Evolutionary conservation across 139 green algal genomes (phyloP).

Genomic region (Choricystis sp.): DNA sequence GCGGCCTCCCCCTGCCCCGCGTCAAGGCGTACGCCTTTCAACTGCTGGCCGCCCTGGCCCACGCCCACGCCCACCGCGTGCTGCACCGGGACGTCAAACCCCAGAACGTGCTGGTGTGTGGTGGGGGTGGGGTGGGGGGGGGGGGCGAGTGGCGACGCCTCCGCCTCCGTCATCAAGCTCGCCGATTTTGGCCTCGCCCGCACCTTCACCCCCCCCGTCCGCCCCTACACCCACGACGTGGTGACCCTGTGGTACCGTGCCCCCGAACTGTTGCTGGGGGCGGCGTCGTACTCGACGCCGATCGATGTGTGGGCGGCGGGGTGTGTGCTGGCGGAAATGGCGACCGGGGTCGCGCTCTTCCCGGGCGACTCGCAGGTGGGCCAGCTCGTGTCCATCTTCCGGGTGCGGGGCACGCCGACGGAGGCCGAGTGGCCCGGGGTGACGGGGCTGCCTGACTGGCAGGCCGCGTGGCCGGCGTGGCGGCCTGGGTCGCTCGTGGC

Average conservation of each 20-base stretch:
- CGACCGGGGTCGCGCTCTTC: constrained; percentile 37
- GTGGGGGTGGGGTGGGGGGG: constrained; percentile 61
- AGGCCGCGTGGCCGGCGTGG: constrained; percentile 15
- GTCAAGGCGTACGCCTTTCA: constrained; percentile 74
- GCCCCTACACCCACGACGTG: constrained; percentile 56
- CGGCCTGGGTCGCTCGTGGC: constrained; percentile 11
- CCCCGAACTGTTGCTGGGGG: constrained; percentile 77
- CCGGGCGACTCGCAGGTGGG: constrained; percentile 52
- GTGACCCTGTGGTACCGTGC: constrained; percentile 72
- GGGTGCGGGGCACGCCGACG: constrained; percentile 55
- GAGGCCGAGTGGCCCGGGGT: constrained; percentile 55
- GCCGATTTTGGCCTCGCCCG: constrained; percentile 94
- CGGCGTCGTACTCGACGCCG: constrained; percentile 53
- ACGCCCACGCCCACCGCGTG: constrained; percentile 85
- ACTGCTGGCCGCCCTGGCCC: constrained; percentile 67
- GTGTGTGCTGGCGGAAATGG: constrained; percentile 69
- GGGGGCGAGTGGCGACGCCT: too few species aligned
- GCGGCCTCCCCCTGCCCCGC: background rate
- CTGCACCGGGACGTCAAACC: constrained; percentile 89
- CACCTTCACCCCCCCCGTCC: constrained; percentile 46
- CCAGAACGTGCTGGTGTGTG: constrained; percentile 85
- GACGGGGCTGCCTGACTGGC: background rate
- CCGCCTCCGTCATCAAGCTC: too few species aligned
- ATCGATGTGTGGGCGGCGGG: constrained; percentile 82
- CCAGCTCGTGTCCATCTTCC: constrained; percentile 59